Base-by-base conservation (phyloP, 2,329 filamentous ascomycete species). In the Venturia nashicola region DNA sequence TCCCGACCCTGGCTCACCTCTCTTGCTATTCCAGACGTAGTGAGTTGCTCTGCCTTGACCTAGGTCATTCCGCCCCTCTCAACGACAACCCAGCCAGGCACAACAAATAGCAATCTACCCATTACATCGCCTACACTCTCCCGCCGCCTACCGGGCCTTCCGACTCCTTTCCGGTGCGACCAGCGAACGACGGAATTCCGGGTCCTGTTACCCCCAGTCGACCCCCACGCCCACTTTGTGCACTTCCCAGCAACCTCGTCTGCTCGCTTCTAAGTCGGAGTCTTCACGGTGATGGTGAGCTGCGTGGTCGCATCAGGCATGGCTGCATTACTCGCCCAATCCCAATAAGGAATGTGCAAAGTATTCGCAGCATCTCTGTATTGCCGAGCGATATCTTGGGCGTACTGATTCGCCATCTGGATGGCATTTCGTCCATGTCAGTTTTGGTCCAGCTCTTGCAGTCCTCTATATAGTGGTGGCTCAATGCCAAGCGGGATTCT, bases 331-430 rank as follows among this genome's bases (percentile, higher is more conserved):
- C 32, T 57, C 5, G 39, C 59, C 62, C 62, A 64, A 34, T 61
- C 62, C 62, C 62, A 64, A 43, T 64, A 64, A 34, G 62, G 62
- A 18, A 64, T 61, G n/a, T 57, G 57, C 7, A 64, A 55, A 32
- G 18, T 46, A 20, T 5, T 34, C 27, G 62, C 62, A 8, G 62
- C 62, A 6, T 20, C 27, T 18, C 7, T 43, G 48, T 64, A 64
- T 48, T 42, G 34, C 36, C n/a, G 27, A 8, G 20, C 27, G 12
- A 14, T 27, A 40, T 27, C 23, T 42, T n/a, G 59, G 14, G 32
- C 59, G 34, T 61, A 64, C 51, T 55, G 20, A 39, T 39, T 54
- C 16, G 63, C 63, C 14, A 64, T 62, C 20, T 61, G 42, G 18
- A 51, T 23, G 6, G 63, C 59, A 55, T 62, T 20, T 11, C 44